Evolutionary conservation across 331 rosid species (phyloP), one percentile per base, ranked within the genome.

Genomic region (Malus hybrid): DNA sequence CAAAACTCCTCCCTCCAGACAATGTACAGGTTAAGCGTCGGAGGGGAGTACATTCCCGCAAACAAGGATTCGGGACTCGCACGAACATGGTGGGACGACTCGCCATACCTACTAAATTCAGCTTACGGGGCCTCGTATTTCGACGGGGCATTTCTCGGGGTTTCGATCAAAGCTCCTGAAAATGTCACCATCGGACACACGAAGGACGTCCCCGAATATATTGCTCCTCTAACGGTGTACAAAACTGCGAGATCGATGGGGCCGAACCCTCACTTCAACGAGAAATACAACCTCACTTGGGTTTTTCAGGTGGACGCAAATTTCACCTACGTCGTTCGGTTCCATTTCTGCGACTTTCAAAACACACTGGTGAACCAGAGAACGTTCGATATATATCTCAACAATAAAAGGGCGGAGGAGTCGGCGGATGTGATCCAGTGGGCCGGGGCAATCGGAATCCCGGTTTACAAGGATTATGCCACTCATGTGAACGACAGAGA

Each of bases 321-420:
- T 31, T 86, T 86, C 70, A 83, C 83, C 0, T 86, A 86, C 29
- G 33, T 83, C 27, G 83, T 86, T 28, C 78, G 89, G 77, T 59
- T 83, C 52, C 89, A 86, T 73, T 86, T 86, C 81, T 86, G 89
- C 71, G 89, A 86, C 54, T 56, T 86, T 16, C 54, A 75, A 11
- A 14, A 42, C 9, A 74, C 65, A 42, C 72, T 55, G 76, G 32
- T 44, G 19, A 86, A 86, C 36, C 80, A 83, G 79, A 80, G 87
- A 67, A 80, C 70, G 73, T 86, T 86, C 70, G 76, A 80, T 34
- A 86, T 86, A 44, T 86, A 10, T 34, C 72, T 86, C 69, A 86
- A 83, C 79, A 83, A 86, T 64, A 79, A 27, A 69, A 83, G 85
- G 33, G 85, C 83, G 15, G 76, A 80, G 66, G 71, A 4, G 15